Base-by-base conservation (phyloP, 768 basidiomycete species). In the Russula sp. region DNA sequence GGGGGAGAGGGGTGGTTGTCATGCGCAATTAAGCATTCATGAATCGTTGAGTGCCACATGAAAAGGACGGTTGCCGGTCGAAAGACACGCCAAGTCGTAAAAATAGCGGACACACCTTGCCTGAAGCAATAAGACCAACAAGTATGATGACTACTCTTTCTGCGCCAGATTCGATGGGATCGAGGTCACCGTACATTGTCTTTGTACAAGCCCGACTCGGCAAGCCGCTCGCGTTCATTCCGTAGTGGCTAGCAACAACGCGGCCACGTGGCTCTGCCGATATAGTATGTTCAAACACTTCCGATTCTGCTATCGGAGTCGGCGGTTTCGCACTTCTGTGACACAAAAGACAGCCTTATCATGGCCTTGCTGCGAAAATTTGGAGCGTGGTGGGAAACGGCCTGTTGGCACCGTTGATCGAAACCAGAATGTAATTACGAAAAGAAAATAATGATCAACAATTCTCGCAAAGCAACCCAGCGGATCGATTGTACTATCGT, bases 21-120 rank as follows among this genome's bases (percentile, higher is more conserved):
- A 78, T 78, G 76, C 79, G 36, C 14, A 55, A 52, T 58, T 43
- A 32, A 32, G 54, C 32, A 5, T 53, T 39, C 47, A n/a, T n/a
- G 22, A 58, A 16, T n/a, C 7, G n/a, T 47, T 11, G 46, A 39
- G 14, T 55, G 29, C 16, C 16, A 41, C 47, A 35, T n/a, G 32
- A 13, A 29, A 16, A 34, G 14, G 14, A 48, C 34, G 25, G 9
- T 7, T 5, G 41, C n/a, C 16, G 56, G 14, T 14, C 13, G 16
- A 18, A 14, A 42, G 16, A 41, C 29, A 45, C 35, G 49, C 42
- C 42, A 13, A 36, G 16, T n/a, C 18, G 34, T 10, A 58, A 34
- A 59, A 32, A 43, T 59, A 52, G 48, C 29, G 48, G 41, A 38
- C 39, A 53, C 11, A 55, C 52, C 52, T 22, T 63, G 50, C 36